Base-by-base conservation (phyloP, 2,329 filamentous ascomycete species). In the Cladosporium sp. region DNA sequence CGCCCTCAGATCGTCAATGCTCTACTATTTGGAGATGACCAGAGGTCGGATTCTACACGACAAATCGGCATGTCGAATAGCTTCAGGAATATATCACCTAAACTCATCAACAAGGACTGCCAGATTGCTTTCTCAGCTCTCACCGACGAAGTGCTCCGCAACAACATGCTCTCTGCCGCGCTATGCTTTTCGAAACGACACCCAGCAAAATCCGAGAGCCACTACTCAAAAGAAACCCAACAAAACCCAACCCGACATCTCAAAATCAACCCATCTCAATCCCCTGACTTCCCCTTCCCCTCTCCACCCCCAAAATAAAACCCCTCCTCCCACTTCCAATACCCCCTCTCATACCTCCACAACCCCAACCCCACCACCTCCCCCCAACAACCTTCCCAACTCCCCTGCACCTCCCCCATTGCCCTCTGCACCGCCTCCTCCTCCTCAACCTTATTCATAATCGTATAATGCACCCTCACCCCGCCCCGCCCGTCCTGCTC, bases 371-470 rank as follows among this genome's bases (percentile, higher is more conserved):
- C 72, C 40, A 66, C 54, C 3, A 64, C 72, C 18, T 52, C 58
- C 0, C 72, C 71, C 27, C 60, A 58, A 45, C 65, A 61, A 2
- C 59, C 59, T 22, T 66, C 58, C 61, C 58, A 73, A 8, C 59
- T 61, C 24, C 57, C 52, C 29, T 61, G 53, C 17, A 73, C 58
- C 13, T 70, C 65, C 7, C 63, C 60, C 47, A 70, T 67, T 13
- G 70, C 67, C 15, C 61, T 57, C 18, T 61, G 51, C 0, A 73
- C 68, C 40, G 64, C 65, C 13, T 58, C 55, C 47, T 70, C 65
- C n/a, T 72, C 68, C 34, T 70, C 66, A 3, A 72, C 71, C 54
- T 74, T 74, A 51, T 74, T 74, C 72, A 73, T 73, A 13, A 74
- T 64, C 9, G 72, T 75, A 63, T 72, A 75, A 47, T 74, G 73